Percentiles rank a stretch among this genome's conserved stretches.
Conservation (phyloP, 2,329 filamentous ascomycete species). For the Xylariaceae sp. region DNA sequence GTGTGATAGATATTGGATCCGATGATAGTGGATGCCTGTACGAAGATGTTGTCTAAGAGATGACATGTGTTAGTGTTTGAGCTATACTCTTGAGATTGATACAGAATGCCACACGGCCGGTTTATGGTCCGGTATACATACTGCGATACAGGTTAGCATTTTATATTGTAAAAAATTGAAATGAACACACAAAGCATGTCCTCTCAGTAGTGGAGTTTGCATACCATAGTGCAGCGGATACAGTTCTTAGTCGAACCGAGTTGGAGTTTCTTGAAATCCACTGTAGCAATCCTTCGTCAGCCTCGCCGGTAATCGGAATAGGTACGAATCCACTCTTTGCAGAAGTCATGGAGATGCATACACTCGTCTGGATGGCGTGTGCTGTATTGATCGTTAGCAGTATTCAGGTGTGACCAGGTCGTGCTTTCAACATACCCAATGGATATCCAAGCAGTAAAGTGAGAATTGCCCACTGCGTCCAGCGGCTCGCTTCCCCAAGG, state of each 20-base stretch:
- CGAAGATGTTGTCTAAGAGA: conserved; percentile 42
- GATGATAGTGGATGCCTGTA: conserved; percentile 34
- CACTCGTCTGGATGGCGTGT: conserved; percentile 23
- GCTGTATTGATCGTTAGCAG: conserved; percentile 7
- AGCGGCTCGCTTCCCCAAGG: conserved; percentile 37
- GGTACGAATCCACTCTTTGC: no score
- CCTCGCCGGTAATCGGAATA: no score
- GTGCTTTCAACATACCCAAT: conserved; percentile 31
- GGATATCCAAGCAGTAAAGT: conserved; percentile 41
- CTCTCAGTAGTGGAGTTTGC: no score
- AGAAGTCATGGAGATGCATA: no score
- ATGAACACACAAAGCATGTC: no score
- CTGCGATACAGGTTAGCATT: no score
- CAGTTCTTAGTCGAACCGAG: conserved; percentile 55
- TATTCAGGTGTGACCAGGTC: neutral
- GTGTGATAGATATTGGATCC: conserved; percentile 47
- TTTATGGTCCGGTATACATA: no score
- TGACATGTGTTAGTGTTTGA: no score
- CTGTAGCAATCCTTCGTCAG: no score
- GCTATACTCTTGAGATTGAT: no score
- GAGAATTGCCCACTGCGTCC: conserved; percentile 42
- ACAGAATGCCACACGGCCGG: no score
- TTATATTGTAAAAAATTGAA: no score
- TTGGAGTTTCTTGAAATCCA: conserved; percentile 53
- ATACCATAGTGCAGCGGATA: conserved; percentile 50